phyloP scores from a whole-genome alignment of 2,329 filamentous ascomycete genomes.

The Grosmannia penicillata region DNA sequence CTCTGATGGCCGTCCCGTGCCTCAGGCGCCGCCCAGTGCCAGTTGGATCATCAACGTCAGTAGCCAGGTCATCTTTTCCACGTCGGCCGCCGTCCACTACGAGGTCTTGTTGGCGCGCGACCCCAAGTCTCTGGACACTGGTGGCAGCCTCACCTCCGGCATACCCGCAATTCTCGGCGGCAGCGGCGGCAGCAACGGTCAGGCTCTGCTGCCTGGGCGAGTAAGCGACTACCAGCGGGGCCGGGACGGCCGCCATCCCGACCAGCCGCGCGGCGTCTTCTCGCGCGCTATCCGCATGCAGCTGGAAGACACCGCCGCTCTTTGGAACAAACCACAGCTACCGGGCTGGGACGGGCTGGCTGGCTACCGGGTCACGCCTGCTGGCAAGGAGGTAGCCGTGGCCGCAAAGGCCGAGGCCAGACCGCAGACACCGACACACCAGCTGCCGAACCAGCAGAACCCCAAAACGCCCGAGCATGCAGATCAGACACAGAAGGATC shows the following conservation, averaged over 20 bases:
- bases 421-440: no score
- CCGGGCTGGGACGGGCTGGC: conserved; percentile 15
- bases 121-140: conserved; percentile 63
- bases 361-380: not conserved
- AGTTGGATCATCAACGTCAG: conserved; percentile 86
- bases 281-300: conserved; percentile 64
- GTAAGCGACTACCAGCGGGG: conserved; percentile 64
- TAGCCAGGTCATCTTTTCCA: conserved; percentile 89
- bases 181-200: conserved; percentile 11
- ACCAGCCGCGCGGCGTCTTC: conserved; percentile 63
- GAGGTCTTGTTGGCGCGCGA: conserved; percentile 79
- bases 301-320: conserved; percentile 72
- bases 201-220: conserved; percentile 47
- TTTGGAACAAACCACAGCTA: conserved; percentile 89
- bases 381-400: not conserved
- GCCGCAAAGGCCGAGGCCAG: not conserved
- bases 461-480: no score
- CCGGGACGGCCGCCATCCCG: conserved; percentile 41
- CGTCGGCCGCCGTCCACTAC: conserved; percentile 72
- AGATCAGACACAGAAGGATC: not conserved
- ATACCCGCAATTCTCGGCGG: conserved; percentile 29
- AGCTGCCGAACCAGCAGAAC: no score
- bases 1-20: not conserved
- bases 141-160: conserved; percentile 15
- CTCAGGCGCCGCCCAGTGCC: conserved; percentile 34